Conservation (phyloP, 192 early-diverging fungal genomes). For the Backusella circina region DNA sequence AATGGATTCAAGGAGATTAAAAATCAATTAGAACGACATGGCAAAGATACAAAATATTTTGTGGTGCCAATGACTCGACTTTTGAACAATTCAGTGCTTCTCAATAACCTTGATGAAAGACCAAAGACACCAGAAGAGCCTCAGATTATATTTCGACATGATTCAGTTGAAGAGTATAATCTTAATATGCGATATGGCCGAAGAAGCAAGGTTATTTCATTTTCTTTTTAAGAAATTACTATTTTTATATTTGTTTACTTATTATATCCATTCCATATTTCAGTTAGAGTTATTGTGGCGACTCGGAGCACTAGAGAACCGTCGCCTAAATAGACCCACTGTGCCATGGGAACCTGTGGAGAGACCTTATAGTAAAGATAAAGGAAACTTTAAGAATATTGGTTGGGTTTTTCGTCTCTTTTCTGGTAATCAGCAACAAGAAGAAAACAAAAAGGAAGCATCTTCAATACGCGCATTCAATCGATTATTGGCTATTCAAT, state of each 20-base stretch:
- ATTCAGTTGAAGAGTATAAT: conserved; percentile 51
- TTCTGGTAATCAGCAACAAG: conserved; percentile 53
- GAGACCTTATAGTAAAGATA: conserved; percentile 36
- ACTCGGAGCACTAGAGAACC: conserved; percentile 48
- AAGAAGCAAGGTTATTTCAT: conserved; percentile 49
- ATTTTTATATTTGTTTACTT: not conserved
- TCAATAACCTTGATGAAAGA: conserved; percentile 42
- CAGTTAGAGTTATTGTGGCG: conserved; percentile 55
- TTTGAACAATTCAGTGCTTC: conserved; percentile 50
- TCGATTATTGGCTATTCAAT: conserved; percentile 57
- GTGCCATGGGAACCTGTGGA: conserved; percentile 56
- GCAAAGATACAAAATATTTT: conserved; percentile 52
- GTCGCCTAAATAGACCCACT: conserved; percentile 39
- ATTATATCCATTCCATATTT: not conserved
- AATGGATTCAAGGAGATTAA: conserved; percentile 51
- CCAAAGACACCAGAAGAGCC: conserved; percentile 59
- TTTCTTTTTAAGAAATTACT: not conserved
- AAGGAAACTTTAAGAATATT: conserved; percentile 47
- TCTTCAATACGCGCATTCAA: conserved; percentile 54
- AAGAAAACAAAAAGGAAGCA: conserved; percentile 52
- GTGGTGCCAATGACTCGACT: conserved; percentile 59
- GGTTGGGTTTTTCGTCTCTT: conserved; percentile 61
- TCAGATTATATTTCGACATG: conserved; percentile 56
- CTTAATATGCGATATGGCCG: conserved; percentile 59
- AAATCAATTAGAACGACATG: conserved; percentile 38